Evolutionary conservation across 176 grass and related monocot genomes (phyloP), one percentile per base, ranked within the genome.

Genomic region (Poa annua): DNA sequence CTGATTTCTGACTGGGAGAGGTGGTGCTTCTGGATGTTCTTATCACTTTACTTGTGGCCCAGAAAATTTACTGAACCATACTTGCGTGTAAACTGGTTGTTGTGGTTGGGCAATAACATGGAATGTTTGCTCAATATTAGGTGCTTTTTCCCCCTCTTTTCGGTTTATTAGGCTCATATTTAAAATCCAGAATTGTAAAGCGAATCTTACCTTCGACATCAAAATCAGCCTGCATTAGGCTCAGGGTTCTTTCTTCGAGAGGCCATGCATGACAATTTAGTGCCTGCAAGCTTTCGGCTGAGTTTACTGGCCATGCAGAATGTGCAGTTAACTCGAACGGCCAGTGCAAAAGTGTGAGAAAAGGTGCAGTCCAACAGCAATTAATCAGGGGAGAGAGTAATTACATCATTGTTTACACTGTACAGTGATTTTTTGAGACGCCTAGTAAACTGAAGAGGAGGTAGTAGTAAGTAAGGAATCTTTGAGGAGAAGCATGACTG

Each of bases 21-120:
- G 20, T 67, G 45, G 47, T 67, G 11, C 63, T 51, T 71, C 54
- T 67, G 32, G 36, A 78, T 85, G 8, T 29, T 84, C 11, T 36
- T 79, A 57, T 61, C 19, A 61, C 3, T 59, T 79, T 8, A 60
- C 13, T 79, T 59, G 14, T 12, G 34, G 65, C 70, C 13, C 33
- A 71, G 48, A 38, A 54, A 69, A 17, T 70, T n/a, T 22, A 61
- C 14, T 63, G 6, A n/a, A 39, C 45, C 9, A 17, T 48, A 48
- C 45, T 48, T 76, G 34, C 21, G 8, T 8, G 11, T 24, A 51
- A 41, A 14, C 20, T 48, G 22, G 39, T 32, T 16, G 32, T 81
- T 70, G 5, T 22, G 80, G 66, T 55, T 72, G 68, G 52, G 20
- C 32, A 26, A 24, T 9, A 57, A 24, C 13, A 57, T 60, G 20